Conservation (phyloP, 1,139 yeast genomes). For the Saccharomyces hybrid region DNA sequence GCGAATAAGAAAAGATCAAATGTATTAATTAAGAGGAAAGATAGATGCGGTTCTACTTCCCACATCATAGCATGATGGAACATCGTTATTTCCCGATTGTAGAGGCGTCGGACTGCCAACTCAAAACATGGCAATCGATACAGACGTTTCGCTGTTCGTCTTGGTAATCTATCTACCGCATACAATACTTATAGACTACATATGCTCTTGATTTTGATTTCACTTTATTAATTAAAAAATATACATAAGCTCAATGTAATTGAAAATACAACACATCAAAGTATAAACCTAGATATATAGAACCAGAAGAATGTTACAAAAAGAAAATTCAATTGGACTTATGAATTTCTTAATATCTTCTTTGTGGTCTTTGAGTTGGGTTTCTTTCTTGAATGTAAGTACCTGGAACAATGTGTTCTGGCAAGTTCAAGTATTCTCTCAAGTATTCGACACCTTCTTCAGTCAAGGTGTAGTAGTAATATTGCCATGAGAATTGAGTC, state of each 20-base stretch:
- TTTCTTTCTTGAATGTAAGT: constrained; percentile 94
- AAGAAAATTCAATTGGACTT: constrained; percentile 4
- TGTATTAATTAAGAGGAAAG: no score
- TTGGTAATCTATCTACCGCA: background rate
- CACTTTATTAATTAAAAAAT: background rate
- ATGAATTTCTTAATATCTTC: constrained; percentile 34
- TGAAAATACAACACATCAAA: constrained; percentile 1
- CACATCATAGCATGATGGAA: background rate
- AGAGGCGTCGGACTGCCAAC: no score
- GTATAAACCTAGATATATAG: constrained; percentile 1
- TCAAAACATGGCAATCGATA: no score
- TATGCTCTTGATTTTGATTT: background rate
- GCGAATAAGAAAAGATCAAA: background rate
- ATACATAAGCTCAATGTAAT: background rate
- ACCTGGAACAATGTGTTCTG: constrained; percentile 96
- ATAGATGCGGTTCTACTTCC: background rate
- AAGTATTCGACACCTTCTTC: constrained; percentile 98
- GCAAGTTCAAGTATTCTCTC: constrained; percentile 96
- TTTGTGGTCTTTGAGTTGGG: constrained; percentile 63
- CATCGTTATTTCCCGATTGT: no score
- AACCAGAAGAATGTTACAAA: constrained; percentile 1
- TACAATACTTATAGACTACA: background rate
- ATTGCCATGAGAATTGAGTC: constrained; percentile 99
- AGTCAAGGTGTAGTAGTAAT: constrained; percentile 99
- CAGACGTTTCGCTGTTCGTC: no score